A percentile compares a stretch with the other conserved stretches of the same genome.
Conservation (phyloP, 345 rosid species). For the Pelargonium nanum region DNA sequence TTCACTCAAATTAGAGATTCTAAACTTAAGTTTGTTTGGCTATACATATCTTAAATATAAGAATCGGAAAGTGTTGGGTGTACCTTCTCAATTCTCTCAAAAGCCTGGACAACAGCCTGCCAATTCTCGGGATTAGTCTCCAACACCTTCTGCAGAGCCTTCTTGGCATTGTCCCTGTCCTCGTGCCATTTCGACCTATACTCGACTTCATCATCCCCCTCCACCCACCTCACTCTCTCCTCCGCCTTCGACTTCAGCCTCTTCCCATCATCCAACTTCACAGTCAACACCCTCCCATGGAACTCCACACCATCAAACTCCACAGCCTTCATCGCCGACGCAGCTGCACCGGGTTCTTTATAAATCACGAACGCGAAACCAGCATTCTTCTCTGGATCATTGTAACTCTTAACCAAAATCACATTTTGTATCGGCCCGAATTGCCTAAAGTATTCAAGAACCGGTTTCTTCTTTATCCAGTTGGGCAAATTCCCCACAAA, state of each 20-base stretch:
- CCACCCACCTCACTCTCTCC: slow-evolving; percentile 60
- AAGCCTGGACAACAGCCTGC: slow-evolving; percentile 83
- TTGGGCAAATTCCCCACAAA: slow-evolving; percentile 79
- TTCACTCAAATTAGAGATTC: not conserved
- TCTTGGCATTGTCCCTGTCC: slow-evolving; percentile 57
- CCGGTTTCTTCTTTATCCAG: slow-evolving; percentile 73
- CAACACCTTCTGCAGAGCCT: slow-evolving; percentile 39
- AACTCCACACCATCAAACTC: slow-evolving; percentile 88
- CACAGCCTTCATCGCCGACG: slow-evolving; percentile 66
- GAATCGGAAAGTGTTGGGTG: not conserved
- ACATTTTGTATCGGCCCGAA: slow-evolving; percentile 72
- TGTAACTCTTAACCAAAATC: slow-evolving; percentile 60
- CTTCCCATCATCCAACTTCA: slow-evolving; percentile 82
- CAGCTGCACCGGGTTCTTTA: slow-evolving; percentile 34
- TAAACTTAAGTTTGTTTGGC: not conserved
- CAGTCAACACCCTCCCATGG: slow-evolving; percentile 81
- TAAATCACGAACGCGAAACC: slow-evolving; percentile 85
- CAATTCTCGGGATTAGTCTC: slow-evolving; percentile 74
- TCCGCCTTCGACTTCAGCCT: slow-evolving; percentile 52
- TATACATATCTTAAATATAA: not conserved
- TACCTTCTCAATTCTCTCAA: slow-evolving; percentile 80
- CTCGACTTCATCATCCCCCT: slow-evolving; percentile 34
- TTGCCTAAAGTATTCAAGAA: slow-evolving; percentile 64
- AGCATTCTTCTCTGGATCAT: slow-evolving; percentile 53
- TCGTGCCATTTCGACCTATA: slow-evolving; percentile 74